phyloP scores from a whole-genome alignment of 2,329 filamentous ascomycete genomes.

The Aspergillus uvarum region DNA sequence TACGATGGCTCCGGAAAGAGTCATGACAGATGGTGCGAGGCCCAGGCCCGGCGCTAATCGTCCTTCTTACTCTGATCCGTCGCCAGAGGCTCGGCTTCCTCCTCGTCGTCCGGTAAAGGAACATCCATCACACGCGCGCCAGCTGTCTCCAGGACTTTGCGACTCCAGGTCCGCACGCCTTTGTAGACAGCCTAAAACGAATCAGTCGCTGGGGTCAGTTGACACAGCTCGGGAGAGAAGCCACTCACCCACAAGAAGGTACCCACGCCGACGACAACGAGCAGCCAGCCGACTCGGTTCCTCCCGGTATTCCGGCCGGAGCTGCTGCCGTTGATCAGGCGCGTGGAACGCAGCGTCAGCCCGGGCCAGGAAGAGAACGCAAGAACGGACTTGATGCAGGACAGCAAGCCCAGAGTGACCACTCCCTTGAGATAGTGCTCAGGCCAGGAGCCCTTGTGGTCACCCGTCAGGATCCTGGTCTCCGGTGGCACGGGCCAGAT shows the following conservation, averaged over 20 bases:
- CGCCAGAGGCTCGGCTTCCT: conserved; percentile 41
- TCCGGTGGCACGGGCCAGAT: conserved; percentile 35
- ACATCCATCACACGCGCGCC: conserved; percentile 82
- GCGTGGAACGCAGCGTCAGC: conserved; percentile 68
- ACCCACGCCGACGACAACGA: conserved; percentile 75
- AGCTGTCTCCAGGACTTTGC: conserved; percentile 70
- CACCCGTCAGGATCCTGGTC: conserved; percentile 35
- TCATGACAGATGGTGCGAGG: background rate
- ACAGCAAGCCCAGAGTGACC: conserved; percentile 82
- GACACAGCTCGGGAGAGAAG: background rate
- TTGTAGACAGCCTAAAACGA: conserved; percentile 71
- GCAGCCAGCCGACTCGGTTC: conserved; percentile 72
- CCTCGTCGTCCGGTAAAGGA: conserved; percentile 52
- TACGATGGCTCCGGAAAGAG: background rate
- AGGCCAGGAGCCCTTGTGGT: conserved; percentile 65
- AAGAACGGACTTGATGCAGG: conserved; percentile 77
- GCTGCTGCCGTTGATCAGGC: conserved; percentile 53
- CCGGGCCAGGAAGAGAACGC: conserved; percentile 73
- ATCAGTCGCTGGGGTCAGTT: conserved; percentile 19
- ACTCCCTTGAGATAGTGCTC: conserved; percentile 88
- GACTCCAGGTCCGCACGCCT: conserved; percentile 71
- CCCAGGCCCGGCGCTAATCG: conserved; percentile 19
- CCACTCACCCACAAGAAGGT: conserved; percentile 75
- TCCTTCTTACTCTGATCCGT: conserved; percentile 27
- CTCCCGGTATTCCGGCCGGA: conserved; percentile 74